Evolutionary conservation across 495 filamentous ascomycete genomes (phyloP), one percentile per base, ranked within the genome.

Genomic region (Aspergillus campestris): DNA sequence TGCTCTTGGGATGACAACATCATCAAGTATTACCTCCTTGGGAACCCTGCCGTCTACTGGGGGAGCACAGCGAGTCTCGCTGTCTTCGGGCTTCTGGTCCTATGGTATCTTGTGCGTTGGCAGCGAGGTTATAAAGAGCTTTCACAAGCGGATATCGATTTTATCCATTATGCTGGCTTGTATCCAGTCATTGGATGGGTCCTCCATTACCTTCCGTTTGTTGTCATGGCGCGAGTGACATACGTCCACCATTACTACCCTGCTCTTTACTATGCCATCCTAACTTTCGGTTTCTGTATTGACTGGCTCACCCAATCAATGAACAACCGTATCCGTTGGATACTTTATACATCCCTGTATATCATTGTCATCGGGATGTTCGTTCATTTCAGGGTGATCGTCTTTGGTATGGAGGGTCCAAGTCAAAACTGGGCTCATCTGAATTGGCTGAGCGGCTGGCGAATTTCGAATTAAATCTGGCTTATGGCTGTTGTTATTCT

Each of bases 191-290:
- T 94, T 48, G 92, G 92, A 39, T 98, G 92, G 92, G 79, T 95
- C 61, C 74, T 97, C 44, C 92, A 98, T 67, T 98, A 95, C 57
- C 63, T 95, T 38, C 92, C 92, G 14, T 98, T 98, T 67, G 78
- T 95, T 55, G 80, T 89, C 58, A 98, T 98, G 92, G 94, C 87
- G 9, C 84, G 92, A 69, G 92, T 98, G 44, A 98, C 92, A 24
- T 98, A 98, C 62, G 92, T 98, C 38, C 92, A 98, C 64, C 92
- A 98, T 67, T 98, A 98, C 69, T 98, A 97, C 65, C 92, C 92
- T 7, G 92, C 92, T n/a, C 77, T 98, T 4, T 98, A 96, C 70
- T 98, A 95, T 59, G 91, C 92, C 42, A 95, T 98, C 48, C 71
- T 98, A 15, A 81, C 76, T 8, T 78, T 87, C 40, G 94, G 92